Percentiles rank a stretch among this genome's conserved stretches.
Conservation (phyloP, 768 basidiomycete genomes). For the Trametes meyenii region DNA sequence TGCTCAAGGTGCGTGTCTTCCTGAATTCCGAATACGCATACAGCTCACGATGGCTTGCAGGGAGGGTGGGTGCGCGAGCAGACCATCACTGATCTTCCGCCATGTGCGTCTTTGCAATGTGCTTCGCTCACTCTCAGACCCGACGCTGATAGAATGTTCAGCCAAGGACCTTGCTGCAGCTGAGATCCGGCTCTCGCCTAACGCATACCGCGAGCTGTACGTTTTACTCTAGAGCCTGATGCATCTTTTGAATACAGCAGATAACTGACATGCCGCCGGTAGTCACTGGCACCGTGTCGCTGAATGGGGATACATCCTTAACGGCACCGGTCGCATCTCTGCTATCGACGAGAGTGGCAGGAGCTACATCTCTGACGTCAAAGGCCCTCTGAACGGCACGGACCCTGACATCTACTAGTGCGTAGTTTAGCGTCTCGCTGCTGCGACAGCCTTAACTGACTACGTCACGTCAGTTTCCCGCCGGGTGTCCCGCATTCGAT, state of each 20-base stretch:
- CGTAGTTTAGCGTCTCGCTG: not conserved
- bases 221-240: not conserved
- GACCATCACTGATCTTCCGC: slow-evolving; percentile 32
- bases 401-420: slow-evolving; percentile 33
- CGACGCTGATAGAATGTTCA: slow-evolving; percentile 16
- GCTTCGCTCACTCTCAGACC: not conserved
- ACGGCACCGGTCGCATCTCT: slow-evolving; percentile 31
- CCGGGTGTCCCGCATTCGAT: slow-evolving; percentile 32
- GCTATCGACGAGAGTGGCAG: slow-evolving; percentile 30
- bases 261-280: not conserved
- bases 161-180: slow-evolving; percentile 33
- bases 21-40: not conserved
- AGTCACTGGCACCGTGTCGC: slow-evolving; percentile 34
- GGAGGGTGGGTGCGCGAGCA: slow-evolving; percentile 35
- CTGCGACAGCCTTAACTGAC: not conserved
- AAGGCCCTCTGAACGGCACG: slow-evolving; percentile 26
- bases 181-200: slow-evolving; percentile 28
- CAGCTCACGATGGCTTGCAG: slow-evolving; percentile 4
- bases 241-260: not conserved
- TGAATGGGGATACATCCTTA: slow-evolving; percentile 33
- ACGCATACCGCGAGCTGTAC: slow-evolving; percentile 32
- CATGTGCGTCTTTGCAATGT: slow-evolving; percentile 23
- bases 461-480: slow-evolving; percentile 24
- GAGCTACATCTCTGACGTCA: slow-evolving; percentile 30
- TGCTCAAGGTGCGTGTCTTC: slow-evolving; percentile 24